Percentiles rank a stretch among this genome's conserved stretches.
phyloP scores from a whole-genome alignment of 352 stramenopile genomes.

The Globisporangium yorkense region DNA sequence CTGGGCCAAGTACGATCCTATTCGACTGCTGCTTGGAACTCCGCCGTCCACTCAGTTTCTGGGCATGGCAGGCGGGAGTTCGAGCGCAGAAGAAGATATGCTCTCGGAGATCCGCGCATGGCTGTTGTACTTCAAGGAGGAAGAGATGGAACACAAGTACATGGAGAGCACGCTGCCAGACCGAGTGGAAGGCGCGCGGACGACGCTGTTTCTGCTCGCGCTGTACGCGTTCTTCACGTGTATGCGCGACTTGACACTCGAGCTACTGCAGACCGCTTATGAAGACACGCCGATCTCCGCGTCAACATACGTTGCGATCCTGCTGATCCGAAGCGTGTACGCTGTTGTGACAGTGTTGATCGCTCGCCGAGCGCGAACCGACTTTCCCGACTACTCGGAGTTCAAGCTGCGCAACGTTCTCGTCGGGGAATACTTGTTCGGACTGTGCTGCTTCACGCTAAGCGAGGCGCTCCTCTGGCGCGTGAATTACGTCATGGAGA shows the following conservation, averaged over 20 bases:
- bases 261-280: slow-evolving; percentile 30
- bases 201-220: slow-evolving; percentile 45
- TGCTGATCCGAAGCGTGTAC: slow-evolving; percentile 34
- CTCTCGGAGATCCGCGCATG: slow-evolving; percentile 48
- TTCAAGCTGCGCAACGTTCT: slow-evolving; percentile 59
- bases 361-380: slow-evolving; percentile 27
- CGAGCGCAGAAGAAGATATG: slow-evolving; percentile 58
- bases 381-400: slow-evolving; percentile 58
- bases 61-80: slow-evolving; percentile 15
- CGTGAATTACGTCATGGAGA: slow-evolving; percentile 44
- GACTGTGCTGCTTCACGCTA: slow-evolving; percentile 41
- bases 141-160: slow-evolving; percentile 72
- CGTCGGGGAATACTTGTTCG: slow-evolving; percentile 52
- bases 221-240: slow-evolving; percentile 62
- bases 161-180: slow-evolving; percentile 54
- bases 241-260: slow-evolving; percentile 51
- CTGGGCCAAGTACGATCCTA: slow-evolving; percentile 54
- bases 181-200: slow-evolving; percentile 58
- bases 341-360: slow-evolving; percentile 18
- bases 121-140: slow-evolving; percentile 60
- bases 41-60: slow-evolving; percentile 28
- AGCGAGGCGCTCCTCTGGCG: slow-evolving; percentile 49
- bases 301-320: slow-evolving; percentile 36
- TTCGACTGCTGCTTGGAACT: slow-evolving; percentile 48
- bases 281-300: slow-evolving; percentile 13